phyloP scores from a whole-genome alignment of 2,329 filamentous ascomycete species.

The Triangularia verruculosa region DNA sequence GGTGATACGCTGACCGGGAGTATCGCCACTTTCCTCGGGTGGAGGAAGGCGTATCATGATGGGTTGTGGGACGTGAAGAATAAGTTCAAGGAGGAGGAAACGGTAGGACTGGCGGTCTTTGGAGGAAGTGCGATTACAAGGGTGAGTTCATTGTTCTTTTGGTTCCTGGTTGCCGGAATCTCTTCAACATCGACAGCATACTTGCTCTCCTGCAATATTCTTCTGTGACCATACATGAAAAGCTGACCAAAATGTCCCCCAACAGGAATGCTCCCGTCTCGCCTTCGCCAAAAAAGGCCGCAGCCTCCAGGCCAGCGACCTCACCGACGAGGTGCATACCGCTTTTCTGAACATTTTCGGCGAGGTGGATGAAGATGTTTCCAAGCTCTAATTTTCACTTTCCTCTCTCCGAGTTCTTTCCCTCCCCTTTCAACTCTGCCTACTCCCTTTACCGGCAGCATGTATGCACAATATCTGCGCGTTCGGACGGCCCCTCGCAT shows the following conservation, averaged over 20 bases:
- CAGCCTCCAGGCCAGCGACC: slow-evolving; percentile 85
- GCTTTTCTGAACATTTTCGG: slow-evolving; percentile 81
- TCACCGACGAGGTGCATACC: slow-evolving; percentile 84
- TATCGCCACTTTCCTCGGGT: slow-evolving; percentile 83
- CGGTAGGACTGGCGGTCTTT: slow-evolving; percentile 77
- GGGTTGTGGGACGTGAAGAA: slow-evolving; percentile 67
- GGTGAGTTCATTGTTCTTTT: slow-evolving; percentile 43
- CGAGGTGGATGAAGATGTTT: slow-evolving; percentile 50
- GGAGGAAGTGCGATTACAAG: slow-evolving; percentile 85
- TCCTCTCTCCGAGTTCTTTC: background rate
- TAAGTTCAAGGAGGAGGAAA: slow-evolving; percentile 38
- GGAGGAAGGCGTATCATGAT: slow-evolving; percentile 83
- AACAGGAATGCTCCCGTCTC: slow-evolving; percentile 73
- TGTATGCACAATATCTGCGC: background rate
- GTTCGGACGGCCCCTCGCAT: background rate
- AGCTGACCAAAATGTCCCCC: background rate
- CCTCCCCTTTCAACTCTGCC: background rate
- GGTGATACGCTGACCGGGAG: slow-evolving; percentile 92
- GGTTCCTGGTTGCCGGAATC: background rate
- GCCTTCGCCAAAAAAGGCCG: slow-evolving; percentile 85
- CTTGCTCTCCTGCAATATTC: background rate
- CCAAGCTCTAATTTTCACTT: slow-evolving; percentile 18
- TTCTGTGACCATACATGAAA: background rate
- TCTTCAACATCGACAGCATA: background rate
- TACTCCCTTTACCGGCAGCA: background rate